Base-by-base conservation (phyloP, 768 basidiomycete species). In the Russula sp. region DNA sequence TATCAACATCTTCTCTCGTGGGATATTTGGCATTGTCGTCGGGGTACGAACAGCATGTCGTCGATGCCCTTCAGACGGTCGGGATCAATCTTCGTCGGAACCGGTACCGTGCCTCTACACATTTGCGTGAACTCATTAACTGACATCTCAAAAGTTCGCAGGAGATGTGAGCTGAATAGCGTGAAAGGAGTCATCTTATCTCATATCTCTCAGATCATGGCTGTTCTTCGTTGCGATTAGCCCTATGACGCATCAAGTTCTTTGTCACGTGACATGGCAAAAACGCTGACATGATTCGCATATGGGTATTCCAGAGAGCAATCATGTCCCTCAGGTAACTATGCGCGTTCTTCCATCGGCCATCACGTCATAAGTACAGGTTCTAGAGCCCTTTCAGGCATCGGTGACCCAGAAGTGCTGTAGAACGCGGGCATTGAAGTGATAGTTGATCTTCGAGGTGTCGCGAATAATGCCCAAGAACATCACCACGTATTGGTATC, bases 361-460 rank as follows among this genome's bases (percentile, higher is more conserved):
- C 49, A 34, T 44, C 28, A 10, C 24, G 16, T 49, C 50, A 24
- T 46, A 16, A 18, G 16, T 16, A 1, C 22, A 66, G 65, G 40
- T 68, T n/a, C 54, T 68, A 20, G 67, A 68, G 51, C 65, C 66
- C 16, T 68, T 65, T 10, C n/a, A n/a, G 67, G 67, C 4, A 68
- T 68, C 11, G 67, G 67, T 13, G 32, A 67, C 34, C 34, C 59
- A 11, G 49, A 57, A 9, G 55, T 68, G 16, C 50, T 68, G n/a
- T 40, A 26, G 20, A 52, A 58, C 8, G 59, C 52, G 7, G 65
- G 65, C 9, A 57, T 68, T 18, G 22, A 59, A n/a, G 49, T 48
- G 11, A 26, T 28, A 2, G 54, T 66, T 3, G 34, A 66, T 46
- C 50, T 68, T 24, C 61, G 20, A 38, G 59, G 66, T 13, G 67